These are phyloP conservation scores for Corymbia maculata DNA, from an alignment of 345 rosid species.

Conservation along the genomic window DNA sequence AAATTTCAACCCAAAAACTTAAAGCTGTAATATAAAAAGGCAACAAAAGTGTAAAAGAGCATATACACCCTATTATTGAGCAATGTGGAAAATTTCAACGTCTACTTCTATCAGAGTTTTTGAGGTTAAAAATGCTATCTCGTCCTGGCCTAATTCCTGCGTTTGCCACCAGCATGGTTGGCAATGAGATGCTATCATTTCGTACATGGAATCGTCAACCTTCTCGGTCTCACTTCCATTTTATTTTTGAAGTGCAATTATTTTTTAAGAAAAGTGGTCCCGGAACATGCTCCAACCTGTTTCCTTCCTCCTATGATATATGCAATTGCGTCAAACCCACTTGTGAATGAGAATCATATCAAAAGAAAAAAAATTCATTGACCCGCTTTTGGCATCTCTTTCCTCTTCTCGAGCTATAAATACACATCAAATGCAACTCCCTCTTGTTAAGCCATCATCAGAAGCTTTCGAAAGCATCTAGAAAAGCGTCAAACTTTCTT, in stretches of 20 bases:
- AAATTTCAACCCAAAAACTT: neutral
- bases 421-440: neutral
- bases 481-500: neutral
- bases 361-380: neutral
- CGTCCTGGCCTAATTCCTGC: neutral
- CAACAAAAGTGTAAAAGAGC: neutral
- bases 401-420: neutral
- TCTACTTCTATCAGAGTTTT: neutral
- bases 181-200: neutral
- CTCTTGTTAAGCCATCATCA: neutral
- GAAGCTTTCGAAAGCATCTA: neutral
- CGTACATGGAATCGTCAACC: neutral
- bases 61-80: too few relatives aligned
- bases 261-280: neutral
- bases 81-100: too few relatives aligned
- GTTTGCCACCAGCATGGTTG: neutral
- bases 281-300: neutral
- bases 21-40: rapidly evolving
- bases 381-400: neutral
- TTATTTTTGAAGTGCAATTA: neutral
- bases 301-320: neutral
- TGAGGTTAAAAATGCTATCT: neutral
- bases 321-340: neutral
- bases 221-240: neutral
- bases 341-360: neutral